phyloP scores from a whole-genome alignment of 331 rosid genomes.

The Malus hybrid region DNA sequence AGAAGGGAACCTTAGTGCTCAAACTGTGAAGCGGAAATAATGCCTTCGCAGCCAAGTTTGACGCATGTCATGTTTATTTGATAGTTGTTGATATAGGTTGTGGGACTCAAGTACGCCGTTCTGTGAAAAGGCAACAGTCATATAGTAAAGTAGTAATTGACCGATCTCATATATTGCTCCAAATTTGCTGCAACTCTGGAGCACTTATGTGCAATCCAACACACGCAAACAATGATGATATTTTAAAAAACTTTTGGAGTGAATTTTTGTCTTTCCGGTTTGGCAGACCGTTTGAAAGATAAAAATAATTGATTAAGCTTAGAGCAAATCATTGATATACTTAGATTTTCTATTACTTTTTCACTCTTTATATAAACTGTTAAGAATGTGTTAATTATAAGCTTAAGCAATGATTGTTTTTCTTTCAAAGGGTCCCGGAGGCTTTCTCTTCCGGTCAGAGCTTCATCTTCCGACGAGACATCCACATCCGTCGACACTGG shows the following conservation, averaged over 20 bases:
- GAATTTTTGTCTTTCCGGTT: neutral
- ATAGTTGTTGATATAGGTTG: neutral
- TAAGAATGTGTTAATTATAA: neutral
- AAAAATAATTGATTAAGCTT: neutral
- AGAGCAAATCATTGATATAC: neutral
- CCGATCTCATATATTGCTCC: neutral
- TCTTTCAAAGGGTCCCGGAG: slow-evolving; percentile 43
- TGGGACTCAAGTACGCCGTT: neutral
- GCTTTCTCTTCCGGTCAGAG: slow-evolving; percentile 49
- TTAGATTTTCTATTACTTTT: neutral
- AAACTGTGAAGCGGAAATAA: neutral
- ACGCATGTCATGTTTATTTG: neutral
- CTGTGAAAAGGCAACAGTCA: neutral
- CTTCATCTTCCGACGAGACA: slow-evolving; percentile 82
- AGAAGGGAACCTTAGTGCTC: neutral
- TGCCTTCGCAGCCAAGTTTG: neutral
- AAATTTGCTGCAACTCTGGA: neutral
- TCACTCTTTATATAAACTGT: neutral
- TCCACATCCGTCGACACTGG: slow-evolving; percentile 53
- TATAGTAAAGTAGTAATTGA: neutral
- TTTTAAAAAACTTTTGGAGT: neutral
- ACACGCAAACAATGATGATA: neutral
- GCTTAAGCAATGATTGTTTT: neutral
- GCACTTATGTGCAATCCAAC: neutral
- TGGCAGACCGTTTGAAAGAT: neutral